These are phyloP conservation scores for Cystobasidiopsis lactophilus DNA, from an alignment of 768 basidiomycete genomes.

Conservation along the genomic window DNA sequence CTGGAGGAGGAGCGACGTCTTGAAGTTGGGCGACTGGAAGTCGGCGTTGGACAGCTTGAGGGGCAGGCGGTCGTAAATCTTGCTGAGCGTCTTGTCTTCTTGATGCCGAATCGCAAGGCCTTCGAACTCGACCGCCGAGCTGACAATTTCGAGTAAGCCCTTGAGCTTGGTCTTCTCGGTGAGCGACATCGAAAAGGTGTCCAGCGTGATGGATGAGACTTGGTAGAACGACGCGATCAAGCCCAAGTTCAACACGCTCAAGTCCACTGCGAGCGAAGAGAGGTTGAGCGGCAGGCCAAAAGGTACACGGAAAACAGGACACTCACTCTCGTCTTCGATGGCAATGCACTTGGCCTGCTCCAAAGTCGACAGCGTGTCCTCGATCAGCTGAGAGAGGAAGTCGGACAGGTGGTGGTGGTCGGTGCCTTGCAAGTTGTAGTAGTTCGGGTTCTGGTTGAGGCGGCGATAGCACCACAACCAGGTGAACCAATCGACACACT, in stretches of 20 bases:
- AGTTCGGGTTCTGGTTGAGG: conserved; percentile 92
- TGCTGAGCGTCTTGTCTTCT: conserved; percentile 33
- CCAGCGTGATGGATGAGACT: conserved; percentile 59
- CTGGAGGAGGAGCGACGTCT: conserved; percentile 87
- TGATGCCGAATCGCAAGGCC: conserved; percentile 80
- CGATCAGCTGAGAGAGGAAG: conserved; percentile 85
- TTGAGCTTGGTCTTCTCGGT: conserved; percentile 94
- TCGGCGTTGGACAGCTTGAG: conserved; percentile 63
- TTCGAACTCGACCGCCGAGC: conserved; percentile 93
- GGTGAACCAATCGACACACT: conserved; percentile 64
- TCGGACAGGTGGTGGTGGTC: conserved; percentile 88
- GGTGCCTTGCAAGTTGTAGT: conserved; percentile 60
- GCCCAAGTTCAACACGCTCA: conserved; percentile 62
- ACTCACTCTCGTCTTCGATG: conserved; percentile 33
- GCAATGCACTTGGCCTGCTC: conserved; percentile 86
- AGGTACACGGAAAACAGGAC: not conserved
- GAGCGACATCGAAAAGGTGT: conserved; percentile 84
- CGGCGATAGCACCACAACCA: conserved; percentile 85
- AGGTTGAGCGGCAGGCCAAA: not conserved
- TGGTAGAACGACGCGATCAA: conserved; percentile 98
- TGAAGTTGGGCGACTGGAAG: conserved; percentile 91
- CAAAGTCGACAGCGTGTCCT: conserved; percentile 72
- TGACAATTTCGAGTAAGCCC: conserved; percentile 85
- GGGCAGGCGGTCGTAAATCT: conserved; percentile 67
- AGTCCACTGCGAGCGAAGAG: conserved; percentile 16